Evolutionary conservation across 768 basidiomycete species (phyloP).

Genomic region (Leucocoprinus sp.): DNA sequence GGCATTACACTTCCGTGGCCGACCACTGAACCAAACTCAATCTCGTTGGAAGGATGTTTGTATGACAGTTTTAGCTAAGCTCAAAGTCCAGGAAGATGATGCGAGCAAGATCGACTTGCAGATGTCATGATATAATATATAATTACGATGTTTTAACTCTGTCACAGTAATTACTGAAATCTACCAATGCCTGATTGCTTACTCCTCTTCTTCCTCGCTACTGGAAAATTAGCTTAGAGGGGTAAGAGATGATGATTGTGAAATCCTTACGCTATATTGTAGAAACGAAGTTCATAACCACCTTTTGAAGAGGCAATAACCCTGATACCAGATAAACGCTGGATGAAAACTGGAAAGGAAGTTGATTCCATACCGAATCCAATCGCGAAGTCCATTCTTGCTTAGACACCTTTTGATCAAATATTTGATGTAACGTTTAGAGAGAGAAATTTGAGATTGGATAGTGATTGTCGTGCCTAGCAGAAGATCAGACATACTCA

Average conservation of each 20-base stretch:
- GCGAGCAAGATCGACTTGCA: constrained; percentile 11
- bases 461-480: constrained; percentile 78
- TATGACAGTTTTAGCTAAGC: constrained; percentile 49
- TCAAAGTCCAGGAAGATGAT: constrained; percentile 31
- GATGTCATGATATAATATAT: constrained; percentile 4
- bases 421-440: constrained; percentile 97
- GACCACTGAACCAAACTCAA: constrained; percentile 50
- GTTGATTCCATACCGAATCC: constrained; percentile 67
- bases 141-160: background rate
- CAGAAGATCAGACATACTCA: constrained; percentile 1
- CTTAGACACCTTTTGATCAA: constrained; percentile 99
- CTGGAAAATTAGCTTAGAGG: constrained; percentile 15
- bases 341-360: background rate
- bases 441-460: constrained; percentile 81
- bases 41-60: constrained; percentile 68
- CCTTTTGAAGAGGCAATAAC: constrained; percentile 94
- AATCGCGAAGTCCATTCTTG: constrained; percentile 93
- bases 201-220: constrained; percentile 29
- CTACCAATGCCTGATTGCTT: background rate
- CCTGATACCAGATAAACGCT: constrained; percentile 24
- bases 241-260: background rate
- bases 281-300: constrained; percentile 90
- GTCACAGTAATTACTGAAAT: too few relatives aligned
- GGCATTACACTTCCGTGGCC: constrained; percentile 59
- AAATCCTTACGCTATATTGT: constrained; percentile 73